Evolutionary conservation across 2,329 filamentous ascomycete genomes (phyloP).

Genomic region (Colletotrichum limetticola): DNA sequence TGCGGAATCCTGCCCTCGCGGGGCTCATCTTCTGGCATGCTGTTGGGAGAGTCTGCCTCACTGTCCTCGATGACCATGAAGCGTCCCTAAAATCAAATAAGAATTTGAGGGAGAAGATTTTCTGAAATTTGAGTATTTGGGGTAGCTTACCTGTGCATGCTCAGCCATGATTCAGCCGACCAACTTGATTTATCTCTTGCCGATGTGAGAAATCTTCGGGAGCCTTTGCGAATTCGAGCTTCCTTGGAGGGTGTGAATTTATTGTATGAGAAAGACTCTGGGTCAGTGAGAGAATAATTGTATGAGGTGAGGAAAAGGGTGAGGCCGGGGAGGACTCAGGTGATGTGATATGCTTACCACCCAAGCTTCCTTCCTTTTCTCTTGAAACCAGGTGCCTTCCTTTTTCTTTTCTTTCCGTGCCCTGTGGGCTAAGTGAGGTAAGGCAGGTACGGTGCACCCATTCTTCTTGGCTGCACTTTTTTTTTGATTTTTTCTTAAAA

Average conservation of each 20-base stretch:
- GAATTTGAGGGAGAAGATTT: not conserved
- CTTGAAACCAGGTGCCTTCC: no score
- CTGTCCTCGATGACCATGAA: not conserved
- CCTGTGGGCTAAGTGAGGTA: no score
- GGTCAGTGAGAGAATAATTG: no score
- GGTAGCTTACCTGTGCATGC: not conserved
- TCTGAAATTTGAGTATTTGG: not conserved
- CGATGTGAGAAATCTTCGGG: not conserved
- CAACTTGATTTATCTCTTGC: not conserved
- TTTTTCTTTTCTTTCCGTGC: no score
- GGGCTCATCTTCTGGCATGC: no score
- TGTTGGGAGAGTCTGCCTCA: not conserved
- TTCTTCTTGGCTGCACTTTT: no score
- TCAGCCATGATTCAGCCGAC: not conserved
- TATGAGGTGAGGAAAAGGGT: not conserved
- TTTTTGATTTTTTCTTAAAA: no score
- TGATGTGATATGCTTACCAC: fast-evolving
- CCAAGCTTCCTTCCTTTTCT: no score
- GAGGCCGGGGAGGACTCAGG: not conserved
- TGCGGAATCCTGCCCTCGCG: not conserved
- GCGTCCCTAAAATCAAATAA: not conserved
- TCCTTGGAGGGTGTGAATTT: fast-evolving
- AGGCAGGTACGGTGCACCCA: no score
- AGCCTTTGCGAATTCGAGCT: not conserved
- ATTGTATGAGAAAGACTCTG: not conserved